Evolutionary conservation across 2,329 filamentous ascomycete genomes (phyloP).

Genomic region (Penicillium sclerotigenum): DNA sequence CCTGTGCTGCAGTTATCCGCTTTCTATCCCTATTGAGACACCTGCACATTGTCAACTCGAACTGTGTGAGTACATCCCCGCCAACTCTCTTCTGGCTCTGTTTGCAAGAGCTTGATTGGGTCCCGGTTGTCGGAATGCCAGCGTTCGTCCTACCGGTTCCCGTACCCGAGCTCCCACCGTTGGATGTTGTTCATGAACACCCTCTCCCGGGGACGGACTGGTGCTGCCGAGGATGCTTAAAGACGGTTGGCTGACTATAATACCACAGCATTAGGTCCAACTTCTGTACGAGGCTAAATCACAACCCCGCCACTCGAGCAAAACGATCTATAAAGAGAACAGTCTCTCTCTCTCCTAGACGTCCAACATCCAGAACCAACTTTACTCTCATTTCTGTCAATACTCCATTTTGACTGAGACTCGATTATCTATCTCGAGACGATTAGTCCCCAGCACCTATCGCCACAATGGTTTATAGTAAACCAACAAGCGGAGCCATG

Average conservation of each 20-base stretch:
- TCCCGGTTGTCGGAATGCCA: conserved; percentile 1
- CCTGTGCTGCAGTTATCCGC: conserved; percentile 18
- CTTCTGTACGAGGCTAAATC: neutral
- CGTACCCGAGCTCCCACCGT: conserved; percentile 2
- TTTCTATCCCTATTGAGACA: conserved; percentile 10
- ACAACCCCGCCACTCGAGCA: conserved; percentile 1
- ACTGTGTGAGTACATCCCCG: conserved; percentile 15
- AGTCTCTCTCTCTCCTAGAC: neutral
- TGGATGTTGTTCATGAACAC: conserved; percentile 5
- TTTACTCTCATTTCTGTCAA: neutral
- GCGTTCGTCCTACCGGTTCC: conserved; percentile 13
- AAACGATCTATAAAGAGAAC: conserved; percentile 9
- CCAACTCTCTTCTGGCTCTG: neutral
- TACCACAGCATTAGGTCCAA: neutral
- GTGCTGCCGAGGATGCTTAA: neutral
- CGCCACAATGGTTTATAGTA: conserved; percentile 31
- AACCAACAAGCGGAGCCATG: conserved; percentile 26
- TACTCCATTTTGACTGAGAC: neutral
- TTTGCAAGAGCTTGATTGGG: conserved; percentile 19
- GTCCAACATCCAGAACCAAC: neutral
- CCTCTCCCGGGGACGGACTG: neutral
- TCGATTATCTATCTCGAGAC: neutral
- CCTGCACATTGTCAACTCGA: conserved; percentile 4
- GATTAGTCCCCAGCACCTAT: neutral
- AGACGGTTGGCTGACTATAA: conserved; percentile 8